Evolutionary conservation across 2,329 filamentous ascomycete species (phyloP).

Genomic region (Penicillium sp.): DNA sequence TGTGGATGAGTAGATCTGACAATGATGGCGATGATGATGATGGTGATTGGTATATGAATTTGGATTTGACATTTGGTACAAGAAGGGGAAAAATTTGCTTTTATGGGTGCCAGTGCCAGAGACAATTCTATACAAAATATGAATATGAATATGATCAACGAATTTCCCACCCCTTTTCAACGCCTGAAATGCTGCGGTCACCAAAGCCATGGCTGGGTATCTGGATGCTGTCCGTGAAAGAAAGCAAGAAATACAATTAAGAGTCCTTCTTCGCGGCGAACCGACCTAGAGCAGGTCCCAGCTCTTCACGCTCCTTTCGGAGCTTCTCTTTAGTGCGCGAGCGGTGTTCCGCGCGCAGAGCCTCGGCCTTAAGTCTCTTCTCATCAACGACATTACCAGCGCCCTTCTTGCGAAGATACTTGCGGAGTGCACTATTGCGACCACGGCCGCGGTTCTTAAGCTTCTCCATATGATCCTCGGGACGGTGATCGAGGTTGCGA

Average conservation of each 20-base stretch:
- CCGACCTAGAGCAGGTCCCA: constrained; percentile 83
- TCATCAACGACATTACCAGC: constrained; percentile 96
- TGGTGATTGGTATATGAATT: background rate
- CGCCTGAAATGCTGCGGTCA: constrained; percentile 32
- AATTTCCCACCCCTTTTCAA: constrained; percentile 20
- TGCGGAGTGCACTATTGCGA: constrained; percentile 85
- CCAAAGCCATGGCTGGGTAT: constrained; percentile 30
- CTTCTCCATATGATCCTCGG: constrained; percentile 61
- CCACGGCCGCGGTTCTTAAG: constrained; percentile 79
- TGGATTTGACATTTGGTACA: constrained; percentile 10
- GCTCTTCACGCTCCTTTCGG: constrained; percentile 69
- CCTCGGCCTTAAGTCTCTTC: constrained; percentile 83
- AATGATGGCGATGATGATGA: constrained; percentile 2
- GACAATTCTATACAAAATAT: constrained; percentile 23
- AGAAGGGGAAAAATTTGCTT: constrained; percentile 18
- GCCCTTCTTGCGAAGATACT: constrained; percentile 88
- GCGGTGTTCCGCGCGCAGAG: constrained; percentile 71
- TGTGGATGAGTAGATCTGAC: constrained; percentile 35
- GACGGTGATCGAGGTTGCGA: constrained; percentile 75
- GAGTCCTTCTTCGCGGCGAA: constrained; percentile 71
- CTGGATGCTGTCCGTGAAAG: constrained; percentile 20
- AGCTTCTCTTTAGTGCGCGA: constrained; percentile 70
- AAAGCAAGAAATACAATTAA: constrained; percentile 22
- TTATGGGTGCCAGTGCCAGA: constrained; percentile 13
- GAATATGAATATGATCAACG: constrained; percentile 11